Evolutionary conservation across 2,329 filamentous ascomycete species (phyloP), one percentile per base, ranked within the genome.

Genomic region (Drechmeria coniospora): DNA sequence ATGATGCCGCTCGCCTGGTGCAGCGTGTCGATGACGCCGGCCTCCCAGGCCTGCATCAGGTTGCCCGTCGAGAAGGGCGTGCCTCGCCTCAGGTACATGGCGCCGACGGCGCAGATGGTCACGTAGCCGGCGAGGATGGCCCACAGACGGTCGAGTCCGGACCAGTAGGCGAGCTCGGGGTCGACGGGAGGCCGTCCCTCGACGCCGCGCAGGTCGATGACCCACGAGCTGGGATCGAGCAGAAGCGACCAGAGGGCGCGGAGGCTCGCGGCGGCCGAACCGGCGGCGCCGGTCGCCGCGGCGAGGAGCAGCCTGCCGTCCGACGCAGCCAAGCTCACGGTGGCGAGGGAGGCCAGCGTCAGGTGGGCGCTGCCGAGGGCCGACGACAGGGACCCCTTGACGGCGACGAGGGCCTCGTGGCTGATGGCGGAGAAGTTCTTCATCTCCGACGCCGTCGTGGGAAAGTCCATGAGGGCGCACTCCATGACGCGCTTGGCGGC

Each of bases 1-100:
- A 94, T 74, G 8, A 98, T 87, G 10, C 92, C 90, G 23, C 90
- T 92, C 26, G 90, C 90, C 61, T 98, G 92, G 36, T 84, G 77
- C 14, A 98, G 63, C 2, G 76, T 66, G 36, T 95, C 87, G 15
- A 87, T 77, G 23, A 94, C 53, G 6, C 75, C 68, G 15, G 77
- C 79, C 49, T 95, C 86, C 64, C 67, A 70, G 18, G 71, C 68
- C 33, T 70, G 67, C 27, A 66, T 60, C 2, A 65, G 53, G 31
- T 60, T 60, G 4, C 61, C 55, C 2, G 57, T 56, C 2, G 76
- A 74, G 36, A 93, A 68, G 0, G 80, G 71, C 5, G 68, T 68
- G 15, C 78, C 77, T 32, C 78, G 65, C 31, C 73, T 75, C 17
- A 95, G 64, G 48, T 95, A 98, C 2, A 87, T 56, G 15, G 79